Evolutionary conservation across 1,284 basidiomycete genomes (phyloP).

Genomic region (Apiotrichum gamsii): DNA sequence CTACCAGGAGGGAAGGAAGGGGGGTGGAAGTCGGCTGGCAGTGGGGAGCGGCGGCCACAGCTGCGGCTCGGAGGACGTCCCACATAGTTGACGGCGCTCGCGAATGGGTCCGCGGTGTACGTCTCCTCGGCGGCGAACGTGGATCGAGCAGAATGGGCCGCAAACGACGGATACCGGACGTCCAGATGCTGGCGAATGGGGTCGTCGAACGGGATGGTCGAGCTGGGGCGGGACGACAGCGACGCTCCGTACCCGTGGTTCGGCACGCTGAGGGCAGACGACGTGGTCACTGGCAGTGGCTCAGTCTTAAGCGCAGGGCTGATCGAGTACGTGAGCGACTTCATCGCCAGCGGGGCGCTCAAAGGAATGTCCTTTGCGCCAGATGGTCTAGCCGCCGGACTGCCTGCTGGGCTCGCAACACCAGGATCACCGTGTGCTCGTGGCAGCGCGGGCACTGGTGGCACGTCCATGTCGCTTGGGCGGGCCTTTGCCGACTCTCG

Average conservation of each 20-base stretch:
- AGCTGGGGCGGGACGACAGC: neutral
- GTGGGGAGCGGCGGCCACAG: neutral
- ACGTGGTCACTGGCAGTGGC: neutral
- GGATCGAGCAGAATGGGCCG: neutral
- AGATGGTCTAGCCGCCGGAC: no score
- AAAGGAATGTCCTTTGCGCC: no score
- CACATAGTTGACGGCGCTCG: conserved; percentile 25
- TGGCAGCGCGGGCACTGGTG: conserved; percentile 25
- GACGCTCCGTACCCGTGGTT: no score
- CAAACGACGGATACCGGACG: conserved; percentile 4
- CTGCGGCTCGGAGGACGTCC: neutral
- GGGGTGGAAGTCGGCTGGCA: neutral
- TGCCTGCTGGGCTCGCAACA: no score
- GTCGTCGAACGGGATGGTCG: neutral
- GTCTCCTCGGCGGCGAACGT: neutral
- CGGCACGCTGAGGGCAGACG: neutral
- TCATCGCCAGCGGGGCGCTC: no score
- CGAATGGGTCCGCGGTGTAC: conserved; percentile 31
- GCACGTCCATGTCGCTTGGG: conserved; percentile 9
- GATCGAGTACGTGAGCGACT: no score
- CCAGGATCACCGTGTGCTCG: no score
- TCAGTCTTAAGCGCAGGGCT: neutral
- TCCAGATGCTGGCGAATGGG: neutral
- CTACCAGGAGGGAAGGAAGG: neutral
- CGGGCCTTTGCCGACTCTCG: conserved; percentile 20